phyloP scores from a whole-genome alignment of 129 eudicot species.

The Dittrichia graveolens region DNA sequence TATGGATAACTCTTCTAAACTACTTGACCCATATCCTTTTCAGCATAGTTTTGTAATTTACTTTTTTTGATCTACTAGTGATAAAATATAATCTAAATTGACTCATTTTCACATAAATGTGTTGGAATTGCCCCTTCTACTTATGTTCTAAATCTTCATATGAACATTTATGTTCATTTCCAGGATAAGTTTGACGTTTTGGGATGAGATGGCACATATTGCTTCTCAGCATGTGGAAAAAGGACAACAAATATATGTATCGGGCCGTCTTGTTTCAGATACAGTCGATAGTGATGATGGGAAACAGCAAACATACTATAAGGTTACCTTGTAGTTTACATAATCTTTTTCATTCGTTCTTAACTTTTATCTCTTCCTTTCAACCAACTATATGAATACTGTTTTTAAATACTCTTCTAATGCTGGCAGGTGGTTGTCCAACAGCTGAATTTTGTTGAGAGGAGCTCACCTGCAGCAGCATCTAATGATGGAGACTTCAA shows the following conservation, averaged over 20 bases:
- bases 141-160: background rate
- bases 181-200: conserved; percentile 88
- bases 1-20: background rate
- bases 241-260: conserved; percentile 76
- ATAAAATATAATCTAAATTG: conserved; percentile 2
- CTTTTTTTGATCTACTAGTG: too few relatives aligned
- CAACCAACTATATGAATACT: background rate
- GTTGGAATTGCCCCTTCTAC: background rate
- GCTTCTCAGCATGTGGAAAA: conserved; percentile 87
- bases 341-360: background rate
- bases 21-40: background rate
- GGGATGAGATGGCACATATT: conserved; percentile 90
- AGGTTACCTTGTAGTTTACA: conserved; percentile 44
- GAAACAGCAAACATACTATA: conserved; percentile 78
- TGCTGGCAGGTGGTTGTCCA: conserved; percentile 82
- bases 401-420: conserved; percentile 6
- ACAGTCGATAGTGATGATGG: conserved; percentile 77
- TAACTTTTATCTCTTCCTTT: background rate
- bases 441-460: conserved; percentile 80
- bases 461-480: conserved; percentile 39
- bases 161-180: conserved; percentile 19
- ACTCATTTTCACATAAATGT: background rate
- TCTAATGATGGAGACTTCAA: conserved; percentile 62
- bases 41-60: background rate
- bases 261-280: conserved; percentile 84